Conservation (phyloP, 495 filamentous ascomycete species). For the Neurospora sublineolata region DNA sequence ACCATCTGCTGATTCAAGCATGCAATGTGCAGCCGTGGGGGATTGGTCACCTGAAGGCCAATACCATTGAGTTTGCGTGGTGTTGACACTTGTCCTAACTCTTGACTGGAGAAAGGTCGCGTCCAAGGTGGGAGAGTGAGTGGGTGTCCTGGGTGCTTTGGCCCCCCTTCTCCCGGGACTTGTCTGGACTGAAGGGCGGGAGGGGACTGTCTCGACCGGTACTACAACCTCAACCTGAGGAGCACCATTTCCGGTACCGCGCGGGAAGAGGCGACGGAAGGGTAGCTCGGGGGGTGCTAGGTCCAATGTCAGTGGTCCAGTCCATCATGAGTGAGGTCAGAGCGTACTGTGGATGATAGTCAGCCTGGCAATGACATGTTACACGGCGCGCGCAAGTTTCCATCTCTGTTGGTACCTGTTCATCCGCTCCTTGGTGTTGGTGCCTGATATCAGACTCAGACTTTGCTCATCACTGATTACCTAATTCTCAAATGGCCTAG, state of each 20-base stretch:
- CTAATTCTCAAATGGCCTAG: not conserved
- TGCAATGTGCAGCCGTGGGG: not conserved
- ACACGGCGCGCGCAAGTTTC: not conserved
- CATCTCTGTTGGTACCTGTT: not conserved
- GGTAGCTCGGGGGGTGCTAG: not conserved
- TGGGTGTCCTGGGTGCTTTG: not conserved
- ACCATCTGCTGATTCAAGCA: not conserved
- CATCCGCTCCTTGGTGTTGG: not conserved
- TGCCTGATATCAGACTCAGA: not conserved
- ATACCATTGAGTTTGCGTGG: not conserved
- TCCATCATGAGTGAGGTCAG: not conserved
- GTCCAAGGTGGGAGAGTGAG: not conserved
- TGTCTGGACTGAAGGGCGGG: not conserved
- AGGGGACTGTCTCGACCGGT: constrained; percentile 5
- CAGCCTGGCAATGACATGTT: not conserved
- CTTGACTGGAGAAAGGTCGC: not conserved
- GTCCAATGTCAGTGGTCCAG: not conserved
- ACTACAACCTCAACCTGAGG: not conserved
- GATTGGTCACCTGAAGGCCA: not conserved
- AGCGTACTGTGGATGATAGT: not conserved
- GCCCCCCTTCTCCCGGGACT: not conserved
- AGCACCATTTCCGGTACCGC: constrained; percentile 10
- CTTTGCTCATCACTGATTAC: not conserved
- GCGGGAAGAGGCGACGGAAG: constrained; percentile 18
- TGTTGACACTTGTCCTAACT: not conserved